Evolutionary conservation across 306 rosid genomes (phyloP).

Genomic region (Arachis stenosperma): DNA sequence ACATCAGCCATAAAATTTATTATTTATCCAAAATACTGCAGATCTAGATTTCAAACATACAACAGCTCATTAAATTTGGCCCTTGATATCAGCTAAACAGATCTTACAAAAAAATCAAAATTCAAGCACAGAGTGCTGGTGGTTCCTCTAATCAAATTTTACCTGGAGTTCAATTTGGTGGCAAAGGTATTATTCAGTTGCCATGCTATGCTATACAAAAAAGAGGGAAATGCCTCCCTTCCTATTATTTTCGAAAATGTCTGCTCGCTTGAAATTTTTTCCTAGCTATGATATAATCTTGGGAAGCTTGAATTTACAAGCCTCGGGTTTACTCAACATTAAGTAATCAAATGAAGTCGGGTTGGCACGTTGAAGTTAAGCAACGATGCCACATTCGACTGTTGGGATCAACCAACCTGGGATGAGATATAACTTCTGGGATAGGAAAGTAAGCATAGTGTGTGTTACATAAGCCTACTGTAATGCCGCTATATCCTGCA

Average conservation of each 20-base stretch:
- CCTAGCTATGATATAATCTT: slow-evolving; percentile 42
- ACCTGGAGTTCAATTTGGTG: slow-evolving; percentile 31
- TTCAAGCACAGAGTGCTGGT: slow-evolving; percentile 39
- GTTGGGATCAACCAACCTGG: slow-evolving; percentile 84
- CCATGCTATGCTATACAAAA: slow-evolving; percentile 56
- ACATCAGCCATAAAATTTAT: background rate
- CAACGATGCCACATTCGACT: slow-evolving; percentile 99
- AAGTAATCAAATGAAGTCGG: slow-evolving; percentile 67
- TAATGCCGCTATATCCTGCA: slow-evolving; percentile 95
- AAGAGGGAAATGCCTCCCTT: slow-evolving; percentile 47
- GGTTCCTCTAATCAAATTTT: slow-evolving; percentile 30
- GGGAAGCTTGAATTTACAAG: slow-evolving; percentile 43
- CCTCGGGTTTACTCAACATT: slow-evolving; percentile 38
- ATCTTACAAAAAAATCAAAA: slow-evolving; percentile 47
- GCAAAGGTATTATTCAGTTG: slow-evolving; percentile 40
- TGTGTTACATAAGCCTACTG: slow-evolving; percentile 94
- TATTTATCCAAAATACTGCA: background rate
- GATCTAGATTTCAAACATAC: slow-evolving; percentile 5
- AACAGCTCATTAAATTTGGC: slow-evolving; percentile 25
- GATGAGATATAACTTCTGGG: slow-evolving; percentile 88
- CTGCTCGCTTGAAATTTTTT: slow-evolving; percentile 39
- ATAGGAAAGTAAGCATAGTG: slow-evolving; percentile 95
- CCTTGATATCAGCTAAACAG: slow-evolving; percentile 33
- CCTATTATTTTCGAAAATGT: slow-evolving; percentile 57
- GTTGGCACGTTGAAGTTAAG: slow-evolving; percentile 98